These are phyloP conservation scores for Cercospora sp. DNA, from an alignment of 2,329 filamentous ascomycete species.

Conservation along the genomic window DNA sequence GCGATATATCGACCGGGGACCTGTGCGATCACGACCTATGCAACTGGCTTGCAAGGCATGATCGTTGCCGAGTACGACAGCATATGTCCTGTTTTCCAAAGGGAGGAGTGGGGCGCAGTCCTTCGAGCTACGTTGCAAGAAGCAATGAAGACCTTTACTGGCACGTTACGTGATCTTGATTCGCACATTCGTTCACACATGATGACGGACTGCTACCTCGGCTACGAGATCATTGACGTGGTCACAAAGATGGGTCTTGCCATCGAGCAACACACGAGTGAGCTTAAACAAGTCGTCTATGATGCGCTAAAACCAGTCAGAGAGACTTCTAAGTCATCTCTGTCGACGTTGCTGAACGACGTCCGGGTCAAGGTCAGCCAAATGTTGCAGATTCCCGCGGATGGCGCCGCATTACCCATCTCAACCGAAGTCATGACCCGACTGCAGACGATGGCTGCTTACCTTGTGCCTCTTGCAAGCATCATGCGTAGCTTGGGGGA, in stretches of 20 bases:
- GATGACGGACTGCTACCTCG: slow-evolving; percentile 87
- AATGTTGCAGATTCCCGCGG: slow-evolving; percentile 69
- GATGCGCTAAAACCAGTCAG: slow-evolving; percentile 85
- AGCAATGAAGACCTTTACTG: slow-evolving; percentile 76
- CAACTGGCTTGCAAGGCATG: slow-evolving; percentile 80
- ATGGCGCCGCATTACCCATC: slow-evolving; percentile 75
- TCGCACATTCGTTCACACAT: slow-evolving; percentile 83
- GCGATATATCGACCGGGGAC: slow-evolving; percentile 84
- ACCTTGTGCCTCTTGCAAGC: slow-evolving; percentile 79
- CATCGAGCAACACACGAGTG: slow-evolving; percentile 78
- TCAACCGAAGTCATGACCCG: slow-evolving; percentile 83
- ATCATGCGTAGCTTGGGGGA: slow-evolving; percentile 92
- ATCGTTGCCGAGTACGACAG: slow-evolving; percentile 89
- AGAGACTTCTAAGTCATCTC: slow-evolving; percentile 84
- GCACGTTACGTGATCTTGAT: slow-evolving; percentile 86
- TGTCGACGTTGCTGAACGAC: slow-evolving; percentile 81
- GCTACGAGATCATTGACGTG: slow-evolving; percentile 92
- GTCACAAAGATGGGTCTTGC: slow-evolving; percentile 76
- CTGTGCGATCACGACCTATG: slow-evolving; percentile 88
- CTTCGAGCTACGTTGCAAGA: slow-evolving; percentile 77
- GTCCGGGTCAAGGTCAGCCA: slow-evolving; percentile 67
- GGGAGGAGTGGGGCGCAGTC: slow-evolving; percentile 79
- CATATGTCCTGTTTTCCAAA: slow-evolving; percentile 79
- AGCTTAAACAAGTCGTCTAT: slow-evolving; percentile 78
- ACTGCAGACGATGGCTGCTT: slow-evolving; percentile 81